These are phyloP conservation scores for Solanum chaucha DNA, from an alignment of 257 asterid genomes.

Conservation along the genomic window DNA sequence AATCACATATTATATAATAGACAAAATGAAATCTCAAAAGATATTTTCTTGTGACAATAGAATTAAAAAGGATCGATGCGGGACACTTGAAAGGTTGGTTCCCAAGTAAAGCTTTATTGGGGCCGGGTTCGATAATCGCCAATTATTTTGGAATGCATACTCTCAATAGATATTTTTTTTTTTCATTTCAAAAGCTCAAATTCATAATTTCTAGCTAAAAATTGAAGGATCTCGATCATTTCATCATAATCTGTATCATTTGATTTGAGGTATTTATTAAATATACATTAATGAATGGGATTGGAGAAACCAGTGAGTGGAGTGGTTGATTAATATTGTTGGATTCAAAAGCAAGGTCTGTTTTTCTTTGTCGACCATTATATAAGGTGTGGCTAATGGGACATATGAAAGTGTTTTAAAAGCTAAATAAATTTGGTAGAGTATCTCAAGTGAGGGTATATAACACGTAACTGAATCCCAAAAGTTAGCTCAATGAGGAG, in stretches of 20 bases:
- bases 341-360: not conserved
- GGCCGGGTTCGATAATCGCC: no score
- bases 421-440: not conserved
- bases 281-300: not conserved
- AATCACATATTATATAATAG: not conserved
- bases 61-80: not conserved
- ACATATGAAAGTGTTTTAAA: not conserved
- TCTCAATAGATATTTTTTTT: no score
- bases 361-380: conserved; percentile 10
- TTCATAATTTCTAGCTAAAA: not conserved
- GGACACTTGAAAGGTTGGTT: not conserved
- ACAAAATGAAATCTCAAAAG: not conserved
- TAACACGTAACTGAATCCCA: no score
- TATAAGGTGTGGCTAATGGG: not conserved
- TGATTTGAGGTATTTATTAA: not conserved
- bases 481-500: not conserved
- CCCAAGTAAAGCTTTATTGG: not conserved
- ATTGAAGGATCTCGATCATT: no score
- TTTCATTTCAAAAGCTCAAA: not conserved
- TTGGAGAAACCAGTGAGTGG: not conserved
- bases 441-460: not conserved
- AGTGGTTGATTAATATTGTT: not conserved
- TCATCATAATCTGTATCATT: not conserved
- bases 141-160: not conserved
- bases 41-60: not conserved